Evolutionary conservation across 2,329 filamentous ascomycete genomes (phyloP).

Genomic region (Rosellinia necatrix): DNA sequence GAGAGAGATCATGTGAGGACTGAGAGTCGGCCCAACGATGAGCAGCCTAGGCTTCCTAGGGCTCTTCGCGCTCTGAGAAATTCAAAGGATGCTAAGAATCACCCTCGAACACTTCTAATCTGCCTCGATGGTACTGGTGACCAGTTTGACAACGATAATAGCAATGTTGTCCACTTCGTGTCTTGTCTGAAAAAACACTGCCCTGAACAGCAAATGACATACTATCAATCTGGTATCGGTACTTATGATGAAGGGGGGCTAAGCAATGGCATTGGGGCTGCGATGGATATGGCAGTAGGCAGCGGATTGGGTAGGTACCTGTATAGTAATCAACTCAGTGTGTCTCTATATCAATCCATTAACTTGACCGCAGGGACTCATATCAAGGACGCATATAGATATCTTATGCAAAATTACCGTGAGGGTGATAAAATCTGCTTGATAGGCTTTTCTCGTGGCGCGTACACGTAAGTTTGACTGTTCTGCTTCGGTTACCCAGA

Average conservation of each 20-base stretch:
- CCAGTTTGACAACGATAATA: slow-evolving; percentile 28
- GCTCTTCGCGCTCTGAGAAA: slow-evolving; percentile 16
- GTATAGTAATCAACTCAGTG: not conserved
- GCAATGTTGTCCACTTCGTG: slow-evolving; percentile 26
- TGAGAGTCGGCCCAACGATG: not conserved
- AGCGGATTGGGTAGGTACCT: slow-evolving; percentile 24
- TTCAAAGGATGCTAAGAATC: slow-evolving; percentile 2
- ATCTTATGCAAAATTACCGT: slow-evolving; percentile 26
- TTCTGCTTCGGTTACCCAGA: not conserved
- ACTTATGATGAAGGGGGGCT: slow-evolving; percentile 26
- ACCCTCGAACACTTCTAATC: slow-evolving; percentile 23
- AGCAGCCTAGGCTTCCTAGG: slow-evolving; percentile 14
- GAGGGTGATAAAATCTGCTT: slow-evolving; percentile 28
- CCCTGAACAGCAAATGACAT: slow-evolving; percentile 22
- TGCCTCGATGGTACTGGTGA: slow-evolving; percentile 27
- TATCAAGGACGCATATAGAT: slow-evolving; percentile 25
- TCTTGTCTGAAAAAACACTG: slow-evolving; percentile 26
- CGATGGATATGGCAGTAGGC: slow-evolving; percentile 23
- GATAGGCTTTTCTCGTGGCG: slow-evolving; percentile 25
- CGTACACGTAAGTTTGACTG: slow-evolving; percentile 18
- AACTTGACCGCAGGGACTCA: slow-evolving; percentile 19
- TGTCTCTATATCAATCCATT: not conserved
- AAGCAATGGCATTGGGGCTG: slow-evolving; percentile 25
- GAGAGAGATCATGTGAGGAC: not conserved
- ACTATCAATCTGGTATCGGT: slow-evolving; percentile 27